Base-by-base conservation (phyloP, 768 basidiomycete species). In the Phylloporus arenicola region DNA sequence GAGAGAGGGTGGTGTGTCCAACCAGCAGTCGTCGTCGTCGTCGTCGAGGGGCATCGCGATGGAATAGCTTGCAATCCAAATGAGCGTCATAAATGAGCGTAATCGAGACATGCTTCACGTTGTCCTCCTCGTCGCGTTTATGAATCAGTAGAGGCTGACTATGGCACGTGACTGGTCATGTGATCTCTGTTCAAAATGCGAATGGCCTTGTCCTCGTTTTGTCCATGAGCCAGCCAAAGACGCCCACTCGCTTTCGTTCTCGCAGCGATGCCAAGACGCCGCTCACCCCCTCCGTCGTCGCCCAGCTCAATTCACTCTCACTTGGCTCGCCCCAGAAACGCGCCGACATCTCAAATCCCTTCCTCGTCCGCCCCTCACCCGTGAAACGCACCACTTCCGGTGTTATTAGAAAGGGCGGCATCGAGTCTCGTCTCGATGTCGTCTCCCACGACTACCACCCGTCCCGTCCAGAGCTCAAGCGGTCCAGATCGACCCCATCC, bases 401-500 rank as follows among this genome's bases (percentile, higher is more conserved):
- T 6, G 78, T 92, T 16, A 84, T 91, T 56, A 72, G 86, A 33
- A 86, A 80, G 53, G 88, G 88, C 37, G 87, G 87, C 8, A 67
- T 89, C 11, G 88, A 92, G 63, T 84, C 83, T 54, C 75, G 85
- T 50, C 71, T 90, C 14, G 83, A 91, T 41, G 86, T 90, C 19
- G 80, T 91, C 48, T 84, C 84, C 1, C 73, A 78, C 42, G 88
- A 91, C 64, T 89, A 90, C 56, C 75, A 84, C 13, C 85, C 86
- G n/a, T 78, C 68, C 17, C 60, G 79, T 55, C 65, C 73, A 34
- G 82, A 86, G 49, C 64, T 81, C 35, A 88, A 86, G 60, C 79
- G 87, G 6, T 87, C 87, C 1, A 81, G 79, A 44, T 88, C 86
- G 0, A 87, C 84, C 0, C 85, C 87, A 6, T 81, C 83, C 24